phyloP scores from a whole-genome alignment of 164 flowering plant species.

The Stephania yunnanensis region DNA sequence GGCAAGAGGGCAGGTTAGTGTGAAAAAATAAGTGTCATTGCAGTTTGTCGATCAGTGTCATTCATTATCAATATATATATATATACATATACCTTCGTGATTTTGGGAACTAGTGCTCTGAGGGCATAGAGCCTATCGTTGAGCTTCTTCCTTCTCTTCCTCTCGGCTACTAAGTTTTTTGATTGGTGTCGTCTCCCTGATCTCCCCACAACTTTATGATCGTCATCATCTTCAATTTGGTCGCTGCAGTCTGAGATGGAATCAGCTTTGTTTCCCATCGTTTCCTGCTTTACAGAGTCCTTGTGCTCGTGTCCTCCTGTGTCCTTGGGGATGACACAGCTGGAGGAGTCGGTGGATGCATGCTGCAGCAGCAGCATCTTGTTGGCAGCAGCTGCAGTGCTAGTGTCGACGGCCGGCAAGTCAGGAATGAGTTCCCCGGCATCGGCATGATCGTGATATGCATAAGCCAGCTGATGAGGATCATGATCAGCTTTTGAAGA shows the following conservation, averaged over 20 bases:
- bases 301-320: slow-evolving; percentile 28
- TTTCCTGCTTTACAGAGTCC: slow-evolving; percentile 39
- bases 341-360: slow-evolving; percentile 20
- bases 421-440: slow-evolving; percentile 20
- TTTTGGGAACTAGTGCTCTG: slow-evolving; percentile 81
- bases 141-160: slow-evolving; percentile 93
- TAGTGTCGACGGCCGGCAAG: not conserved
- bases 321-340: slow-evolving; percentile 13
- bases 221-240: slow-evolving; percentile 71
- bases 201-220: slow-evolving; percentile 37
- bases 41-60: too few relatives aligned
- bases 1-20: too few relatives aligned
- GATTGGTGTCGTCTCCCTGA: slow-evolving; percentile 50
- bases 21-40: too few relatives aligned
- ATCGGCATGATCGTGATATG: not conserved
- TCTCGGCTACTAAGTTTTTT: slow-evolving; percentile 83
- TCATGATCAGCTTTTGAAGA: slow-evolving; percentile 23
- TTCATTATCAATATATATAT: not conserved
- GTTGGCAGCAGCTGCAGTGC: not conserved
- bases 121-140: slow-evolving; percentile 75
- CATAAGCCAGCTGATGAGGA: too few relatives aligned
- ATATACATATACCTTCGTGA: slow-evolving; percentile 54
- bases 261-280: slow-evolving; percentile 28
- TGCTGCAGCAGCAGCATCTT: slow-evolving; percentile 3
- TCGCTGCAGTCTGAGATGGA: slow-evolving; percentile 72